Evolutionary conservation across 345 rosid species (phyloP).

Genomic region (Salix exigua): DNA sequence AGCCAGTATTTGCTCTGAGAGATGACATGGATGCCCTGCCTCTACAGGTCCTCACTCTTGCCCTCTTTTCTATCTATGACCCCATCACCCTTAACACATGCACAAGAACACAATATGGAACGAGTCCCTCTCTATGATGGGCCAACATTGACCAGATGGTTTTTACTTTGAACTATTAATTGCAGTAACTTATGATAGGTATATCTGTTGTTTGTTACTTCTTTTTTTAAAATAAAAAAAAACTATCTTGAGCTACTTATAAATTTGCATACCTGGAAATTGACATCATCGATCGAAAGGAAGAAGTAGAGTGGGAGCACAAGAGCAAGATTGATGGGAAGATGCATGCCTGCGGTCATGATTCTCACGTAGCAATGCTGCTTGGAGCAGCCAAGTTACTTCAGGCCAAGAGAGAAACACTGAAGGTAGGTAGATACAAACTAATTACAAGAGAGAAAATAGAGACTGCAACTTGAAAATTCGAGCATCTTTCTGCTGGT

Average conservation of each 20-base stretch:
- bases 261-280: too few species aligned
- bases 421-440: conserved; percentile 40
- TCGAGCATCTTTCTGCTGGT: neutral
- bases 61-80: neutral
- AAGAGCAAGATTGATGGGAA: conserved; percentile 62
- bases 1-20: conserved; percentile 57
- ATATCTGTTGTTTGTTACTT: too few species aligned
- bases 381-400: conserved; percentile 78
- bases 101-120: too few species aligned
- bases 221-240: too few species aligned
- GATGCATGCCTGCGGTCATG: conserved; percentile 84
- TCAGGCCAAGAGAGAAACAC: conserved; percentile 31
- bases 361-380: conserved; percentile 71
- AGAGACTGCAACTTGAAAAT: neutral
- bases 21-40: conserved; percentile 85
- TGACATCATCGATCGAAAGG: conserved; percentile 29
- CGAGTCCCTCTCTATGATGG: too few species aligned
- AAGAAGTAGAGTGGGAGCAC: conserved; percentile 68
- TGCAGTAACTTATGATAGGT: too few species aligned
- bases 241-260: too few species aligned
- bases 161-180: too few species aligned
- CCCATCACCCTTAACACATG: neutral
- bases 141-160: too few species aligned
- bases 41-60: conserved; percentile 43
- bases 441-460: neutral